phyloP scores from a whole-genome alignment of 2,329 filamentous ascomycete genomes.

The Trichocomaceae sp. region DNA sequence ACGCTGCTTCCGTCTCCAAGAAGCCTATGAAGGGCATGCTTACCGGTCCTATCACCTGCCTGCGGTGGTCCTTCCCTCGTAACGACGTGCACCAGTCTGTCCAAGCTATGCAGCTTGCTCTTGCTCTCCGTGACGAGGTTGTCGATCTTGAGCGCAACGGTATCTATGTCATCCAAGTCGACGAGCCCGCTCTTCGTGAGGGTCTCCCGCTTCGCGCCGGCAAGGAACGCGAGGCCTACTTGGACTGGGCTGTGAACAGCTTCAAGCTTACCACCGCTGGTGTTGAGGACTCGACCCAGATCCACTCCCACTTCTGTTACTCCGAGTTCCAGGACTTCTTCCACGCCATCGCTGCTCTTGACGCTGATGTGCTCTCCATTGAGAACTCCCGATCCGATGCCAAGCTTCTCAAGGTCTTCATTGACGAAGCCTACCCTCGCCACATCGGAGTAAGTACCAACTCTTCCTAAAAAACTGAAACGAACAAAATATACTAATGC shows the following conservation, averaged over 20 bases:
- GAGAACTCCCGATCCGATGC: constrained; percentile 99
- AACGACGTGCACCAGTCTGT: constrained; percentile 98
- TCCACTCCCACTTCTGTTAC: constrained; percentile 99
- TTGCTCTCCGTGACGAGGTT: constrained; percentile 97
- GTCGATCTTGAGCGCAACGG: constrained; percentile 95
- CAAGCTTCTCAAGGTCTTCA: constrained; percentile 97
- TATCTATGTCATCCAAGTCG: constrained; percentile 96
- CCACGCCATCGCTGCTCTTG: constrained; percentile 96
- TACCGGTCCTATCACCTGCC: constrained; percentile 96
- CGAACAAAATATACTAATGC: neutral
- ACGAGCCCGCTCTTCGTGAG: constrained; percentile 98
- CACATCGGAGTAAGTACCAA: constrained; percentile 63
- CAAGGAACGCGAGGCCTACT: constrained; percentile 92
- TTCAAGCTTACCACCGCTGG: constrained; percentile 94
- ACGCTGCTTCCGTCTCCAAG: constrained; percentile 88
- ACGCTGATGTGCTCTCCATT: constrained; percentile 96
- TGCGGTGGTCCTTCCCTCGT: constrained; percentile 99
- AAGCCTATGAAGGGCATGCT: constrained; percentile 99
- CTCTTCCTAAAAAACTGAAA: neutral
- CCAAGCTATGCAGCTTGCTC: constrained; percentile 96
- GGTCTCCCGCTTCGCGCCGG: constrained; percentile 94
- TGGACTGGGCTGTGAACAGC: constrained; percentile 93
- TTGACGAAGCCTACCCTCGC: constrained; percentile 92
- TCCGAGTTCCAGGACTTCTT: constrained; percentile 99
- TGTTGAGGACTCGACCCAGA: constrained; percentile 93